Evolutionary conservation across 345 rosid genomes (phyloP), one percentile per base, ranked within the genome.

Genomic region (Eucalyptus virginea): DNA sequence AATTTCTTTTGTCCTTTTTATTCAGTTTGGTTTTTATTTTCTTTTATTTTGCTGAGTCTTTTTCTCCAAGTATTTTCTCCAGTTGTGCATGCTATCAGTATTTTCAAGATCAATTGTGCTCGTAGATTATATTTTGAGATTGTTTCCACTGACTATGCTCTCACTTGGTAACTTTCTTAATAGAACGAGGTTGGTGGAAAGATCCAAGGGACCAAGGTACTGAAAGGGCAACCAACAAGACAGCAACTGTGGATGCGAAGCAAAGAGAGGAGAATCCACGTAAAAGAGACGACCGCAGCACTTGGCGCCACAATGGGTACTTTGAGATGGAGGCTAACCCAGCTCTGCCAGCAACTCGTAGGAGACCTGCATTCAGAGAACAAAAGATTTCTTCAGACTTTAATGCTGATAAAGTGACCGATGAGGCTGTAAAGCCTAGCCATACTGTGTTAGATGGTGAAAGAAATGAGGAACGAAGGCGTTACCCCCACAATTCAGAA

Each of bases 301-400:
- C 86, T 8, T 94, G 98, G 99, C 89, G 90, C 88, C 99, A 94
- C 77, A 99, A 98, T 91, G 94, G 91, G 92, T 95, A 92, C 94
- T 92, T 88, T 47, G 95, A 95, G 91, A 88, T 91, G 94, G 97
- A 95, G 88, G 90, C 92, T 77, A 92, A 95, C 86, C 93, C 89
- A 47, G 90, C 93, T 72, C 88, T 92, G 58, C 92, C 83, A 12
- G 90, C 88, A 14, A 44, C 67, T 65, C 93, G 94, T 89, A 98
- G 96, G 93, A 94, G 98, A 88, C 98, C 97, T n/a, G 96, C 99
- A 88, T 98, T 97, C 93, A 94, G 95, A 86, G 99, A 98, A 93
- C 94, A 93, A 91, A 98, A 95, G 93, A 89, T 81, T 15, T 90
- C 94, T 9, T 91, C 88, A 86, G 95, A 92, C 47, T 34, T 56